phyloP scores from a whole-genome alignment of 495 filamentous ascomycete species.

The Penicillium turbatum region DNA sequence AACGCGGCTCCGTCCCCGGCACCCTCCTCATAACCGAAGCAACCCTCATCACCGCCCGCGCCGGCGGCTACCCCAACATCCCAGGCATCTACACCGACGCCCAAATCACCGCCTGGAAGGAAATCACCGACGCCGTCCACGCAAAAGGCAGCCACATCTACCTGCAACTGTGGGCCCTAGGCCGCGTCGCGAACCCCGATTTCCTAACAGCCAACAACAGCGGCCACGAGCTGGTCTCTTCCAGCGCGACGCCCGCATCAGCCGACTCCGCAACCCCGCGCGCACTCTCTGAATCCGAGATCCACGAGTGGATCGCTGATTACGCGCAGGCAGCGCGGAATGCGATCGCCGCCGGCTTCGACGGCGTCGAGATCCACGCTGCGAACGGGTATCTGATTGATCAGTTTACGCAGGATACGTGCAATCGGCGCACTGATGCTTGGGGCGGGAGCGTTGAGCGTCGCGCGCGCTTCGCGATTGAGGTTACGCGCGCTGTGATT shows the following conservation, averaged over 20 bases:
- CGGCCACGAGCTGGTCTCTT: conserved; percentile 39
- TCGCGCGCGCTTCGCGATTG: conserved; percentile 60
- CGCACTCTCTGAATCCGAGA: conserved; percentile 53
- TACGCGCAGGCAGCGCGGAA: conserved; percentile 60
- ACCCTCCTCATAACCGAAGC: conserved; percentile 56
- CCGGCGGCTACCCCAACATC: conserved; percentile 50
- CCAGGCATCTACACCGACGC: conserved; percentile 60
- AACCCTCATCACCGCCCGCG: conserved; percentile 55
- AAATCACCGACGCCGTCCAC: conserved; percentile 64
- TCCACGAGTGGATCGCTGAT: conserved; percentile 49
- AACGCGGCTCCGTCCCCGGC: conserved; percentile 46
- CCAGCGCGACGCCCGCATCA: conserved; percentile 46
- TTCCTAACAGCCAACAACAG: conserved; percentile 27
- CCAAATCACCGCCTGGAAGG: conserved; percentile 60
- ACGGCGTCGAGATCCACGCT: conserved; percentile 71
- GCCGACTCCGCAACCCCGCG: conserved; percentile 38
- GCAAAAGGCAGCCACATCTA: conserved; percentile 58
- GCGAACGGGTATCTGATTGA: conserved; percentile 75
- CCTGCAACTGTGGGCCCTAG: conserved; percentile 64
- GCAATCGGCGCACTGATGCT: conserved; percentile 59
- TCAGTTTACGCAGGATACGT: conserved; percentile 63
- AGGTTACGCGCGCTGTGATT: conserved; percentile 58
- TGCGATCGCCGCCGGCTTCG: conserved; percentile 66
- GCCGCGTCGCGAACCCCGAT: conserved; percentile 49
- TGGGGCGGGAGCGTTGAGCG: conserved; percentile 75